phyloP scores from a whole-genome alignment of 2,329 filamentous ascomycete species.

The Aspergillus neotritici region DNA sequence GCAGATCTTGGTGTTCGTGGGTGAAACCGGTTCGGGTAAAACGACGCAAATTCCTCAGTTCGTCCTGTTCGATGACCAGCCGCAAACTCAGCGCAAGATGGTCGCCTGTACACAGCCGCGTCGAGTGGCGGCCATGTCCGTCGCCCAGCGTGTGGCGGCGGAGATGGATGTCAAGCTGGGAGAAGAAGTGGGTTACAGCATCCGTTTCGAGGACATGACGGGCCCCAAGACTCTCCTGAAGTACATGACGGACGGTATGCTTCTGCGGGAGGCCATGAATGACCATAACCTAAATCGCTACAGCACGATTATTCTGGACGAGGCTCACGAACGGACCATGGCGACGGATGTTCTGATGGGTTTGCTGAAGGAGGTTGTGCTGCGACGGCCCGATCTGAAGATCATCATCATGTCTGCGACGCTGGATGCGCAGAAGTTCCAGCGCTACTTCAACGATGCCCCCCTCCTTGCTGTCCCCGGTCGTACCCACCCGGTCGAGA shows the following conservation, averaged over 20 bases:
- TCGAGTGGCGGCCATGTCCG: slow-evolving; percentile 97
- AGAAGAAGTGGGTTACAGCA: slow-evolving; percentile 95
- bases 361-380: slow-evolving; percentile 81
- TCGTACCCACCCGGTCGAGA: slow-evolving; percentile 92
- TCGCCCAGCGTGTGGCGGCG: slow-evolving; percentile 93
- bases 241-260: slow-evolving; percentile 99
- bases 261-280: slow-evolving; percentile 92
- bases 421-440: slow-evolving; percentile 95
- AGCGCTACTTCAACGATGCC: slow-evolving; percentile 92
- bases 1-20: slow-evolving; percentile 96
- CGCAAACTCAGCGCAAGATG: slow-evolving; percentile 78
- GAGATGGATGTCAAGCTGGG: slow-evolving; percentile 92
- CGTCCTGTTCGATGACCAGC: slow-evolving; percentile 92
- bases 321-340: slow-evolving; percentile 95
- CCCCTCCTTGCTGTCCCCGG: slow-evolving; percentile 90
- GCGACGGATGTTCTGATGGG: slow-evolving; percentile 98
- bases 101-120: slow-evolving; percentile 96
- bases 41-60: slow-evolving; percentile 99
- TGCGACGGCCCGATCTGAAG: slow-evolving; percentile 81
- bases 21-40: slow-evolving; percentile 98
- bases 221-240: slow-evolving; percentile 85
- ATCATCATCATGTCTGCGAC: slow-evolving; percentile 99
- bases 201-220: slow-evolving; percentile 96
- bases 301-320: slow-evolving; percentile 96
- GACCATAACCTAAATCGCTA: slow-evolving; percentile 88